Evolutionary conservation across 805 yeast species (phyloP), one percentile per base, ranked within the genome.

Genomic region (Yarrowia sp.): DNA sequence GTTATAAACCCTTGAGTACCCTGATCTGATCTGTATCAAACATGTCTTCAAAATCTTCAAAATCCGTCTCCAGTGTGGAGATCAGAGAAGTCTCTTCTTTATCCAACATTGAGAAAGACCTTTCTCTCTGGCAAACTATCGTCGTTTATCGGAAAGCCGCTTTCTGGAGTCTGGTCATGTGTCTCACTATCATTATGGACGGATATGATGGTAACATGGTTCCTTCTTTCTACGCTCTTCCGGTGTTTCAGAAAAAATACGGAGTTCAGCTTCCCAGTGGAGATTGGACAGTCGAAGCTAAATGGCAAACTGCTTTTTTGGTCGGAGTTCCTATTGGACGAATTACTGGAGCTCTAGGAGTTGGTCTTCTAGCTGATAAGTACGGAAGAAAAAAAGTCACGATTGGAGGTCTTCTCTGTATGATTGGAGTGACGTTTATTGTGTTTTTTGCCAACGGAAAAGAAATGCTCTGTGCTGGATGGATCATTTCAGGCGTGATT

Each of bases 161-260:
- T 0, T 66, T 75, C 45, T 82, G 84, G 85, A 78, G 83, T 3
- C 66, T 80, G 11, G 69, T 80, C 33, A 70, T 82, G 41, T 78
- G 83, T 4, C 68, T 77, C 8, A 78, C 82, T 28, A 72, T 81
- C 63, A 69, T 81, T 60, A 81, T 81, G 84, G 84, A 80, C 68
- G 84, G 84, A 28, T 82, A 79, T 71, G 85, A 82, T 67, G 70
- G 75, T 15, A 73, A 74, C 53, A 71, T 82, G 58, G 72, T 81
- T 58, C 71, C 73, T 35, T 73, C 79, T 5, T 77, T 82, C 69
- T 81, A 75, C 71, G 83, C 79, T 3, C 76, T 78, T 69, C 82
- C 83, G 1, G 76, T 78, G 31, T 82, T 82, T 67, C 72, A 73
- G 51, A 69, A 69, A 64, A 76, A 76, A 67, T 82, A 76, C 67